Evolutionary conservation across 768 basidiomycete species (phyloP), one percentile per base, ranked within the genome.

Genomic region (Cyclocybe cylindracea): DNA sequence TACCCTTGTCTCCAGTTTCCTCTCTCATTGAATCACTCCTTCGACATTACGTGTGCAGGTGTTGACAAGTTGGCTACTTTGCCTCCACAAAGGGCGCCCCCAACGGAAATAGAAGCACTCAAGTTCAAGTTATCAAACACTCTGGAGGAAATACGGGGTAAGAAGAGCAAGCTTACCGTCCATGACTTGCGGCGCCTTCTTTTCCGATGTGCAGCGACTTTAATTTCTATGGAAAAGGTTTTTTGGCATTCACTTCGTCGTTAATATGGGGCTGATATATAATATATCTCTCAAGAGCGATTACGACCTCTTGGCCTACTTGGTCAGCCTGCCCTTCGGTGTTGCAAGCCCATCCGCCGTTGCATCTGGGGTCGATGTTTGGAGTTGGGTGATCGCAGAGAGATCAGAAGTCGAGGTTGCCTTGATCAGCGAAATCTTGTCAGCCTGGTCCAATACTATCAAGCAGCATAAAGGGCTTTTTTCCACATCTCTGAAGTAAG

Each of bases 321-420:
- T 98, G 19, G 94, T 98, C 7, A 77, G 80, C 33, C 68, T 98
- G 13, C 97, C 97, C 0, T 91, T 98, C 60, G 87, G 90, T 50
- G 86, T 91, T 2, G 92, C 92, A 55, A 94, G 90, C 1, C 92
- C 94, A 1, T 75, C 90, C 4, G 85, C 94, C 1, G 83, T 98
- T 50, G 80, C 91, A 11, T 83, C 91, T 2, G 95, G 92, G 0
- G 86, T 94, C 39, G 94, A 98, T 63, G 87, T 89, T 8, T 98
- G 97, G 97, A 93, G 89, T 3, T 98, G 95, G 95, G 79, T 97
- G 0, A 88, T 97, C 46, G 84, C 90, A 10, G 90, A 96, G 65
- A 84, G 91, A 52, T 86, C 91, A 0, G 80, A 81, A 42, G 75
- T 89, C 9, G 95, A 98, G 68, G 82, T 94, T 43, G 83, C 86